Conservation (phyloP, 2,329 filamentous ascomycete species). For the Davidsoniella virescens region DNA sequence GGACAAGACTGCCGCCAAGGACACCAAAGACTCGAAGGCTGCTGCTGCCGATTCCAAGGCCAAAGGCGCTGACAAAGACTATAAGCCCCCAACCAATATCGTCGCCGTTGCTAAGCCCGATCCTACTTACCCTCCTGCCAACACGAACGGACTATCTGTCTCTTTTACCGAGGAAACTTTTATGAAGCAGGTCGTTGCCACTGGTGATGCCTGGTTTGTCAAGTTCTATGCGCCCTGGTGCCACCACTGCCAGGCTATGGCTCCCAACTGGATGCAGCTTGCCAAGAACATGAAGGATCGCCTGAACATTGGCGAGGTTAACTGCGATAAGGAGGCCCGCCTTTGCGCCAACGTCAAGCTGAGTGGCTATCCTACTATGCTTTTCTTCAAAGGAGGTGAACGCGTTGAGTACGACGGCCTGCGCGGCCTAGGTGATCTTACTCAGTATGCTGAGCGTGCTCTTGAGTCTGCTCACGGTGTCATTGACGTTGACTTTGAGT, state of each 20-base stretch:
- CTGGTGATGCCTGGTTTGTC: slow-evolving; percentile 89
- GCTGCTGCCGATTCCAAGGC: slow-evolving; percentile 19
- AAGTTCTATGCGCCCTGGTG: slow-evolving; percentile 99
- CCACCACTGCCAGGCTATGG: slow-evolving; percentile 83
- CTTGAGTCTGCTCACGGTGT: slow-evolving; percentile 62
- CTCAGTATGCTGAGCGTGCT: slow-evolving; percentile 75
- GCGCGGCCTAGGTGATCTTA: slow-evolving; percentile 77
- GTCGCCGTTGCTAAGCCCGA: slow-evolving; percentile 25
- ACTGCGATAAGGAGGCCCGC: slow-evolving; percentile 71
- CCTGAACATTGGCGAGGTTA: slow-evolving; percentile 88
- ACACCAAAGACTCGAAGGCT: slow-evolving; percentile 18
- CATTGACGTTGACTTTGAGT: slow-evolving; percentile 58
- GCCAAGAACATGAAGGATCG: slow-evolving; percentile 79
- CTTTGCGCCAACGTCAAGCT: slow-evolving; percentile 87
- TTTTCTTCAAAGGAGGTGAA: slow-evolving; percentile 86
- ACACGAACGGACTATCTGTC: slow-evolving; percentile 59
- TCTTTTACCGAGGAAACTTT: slow-evolving; percentile 72
- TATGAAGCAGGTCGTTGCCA: slow-evolving; percentile 68
- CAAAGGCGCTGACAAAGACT: slow-evolving; percentile 11
- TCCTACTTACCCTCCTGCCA: slow-evolving; percentile 40
- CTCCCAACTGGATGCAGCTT: slow-evolving; percentile 76
- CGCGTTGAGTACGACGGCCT: slow-evolving; percentile 86
- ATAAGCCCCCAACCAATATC: slow-evolving; percentile 14
- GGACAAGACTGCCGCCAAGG: slow-evolving; percentile 19
- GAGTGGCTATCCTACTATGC: slow-evolving; percentile 68